Evolutionary conservation across 768 basidiomycete genomes (phyloP), one percentile per base, ranked within the genome.

Genomic region (Naganishia antarctica): DNA sequence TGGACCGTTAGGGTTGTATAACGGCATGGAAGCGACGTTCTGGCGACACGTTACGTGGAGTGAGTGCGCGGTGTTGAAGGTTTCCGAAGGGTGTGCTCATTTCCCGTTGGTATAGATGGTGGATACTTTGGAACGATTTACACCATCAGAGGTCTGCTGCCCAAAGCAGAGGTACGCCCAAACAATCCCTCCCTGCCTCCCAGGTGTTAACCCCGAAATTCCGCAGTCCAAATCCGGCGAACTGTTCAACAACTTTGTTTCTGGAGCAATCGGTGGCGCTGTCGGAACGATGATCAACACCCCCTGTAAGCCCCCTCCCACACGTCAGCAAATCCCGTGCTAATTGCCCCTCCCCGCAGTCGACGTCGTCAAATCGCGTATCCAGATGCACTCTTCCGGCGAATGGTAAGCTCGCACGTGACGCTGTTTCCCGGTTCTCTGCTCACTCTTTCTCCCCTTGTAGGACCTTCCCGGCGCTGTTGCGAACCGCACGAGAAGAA

Each of bases 11-110:
- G 68, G 66, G 15, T 34, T 70, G 64, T 64, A 66, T 63, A 85
- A 85, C 25, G 93, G 96, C 37, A 93, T 98, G 88, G 96, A 98
- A 75, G 84, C 91, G 13, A 98, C 94, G 1, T 94, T 97, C 80
- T 97, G 94, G 94, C 84, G 88, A 71, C 90, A 92, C 70, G 70
- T 90, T 31, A 87, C 85, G 83, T 93, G 89, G 90, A 90, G 53
- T 57, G 53, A 57, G 53, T 57, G 12, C 21, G 21, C 34, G n/a
- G n/a, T 3, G 23, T 25, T 28, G 11, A 9, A 16, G 18, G 13
- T n/a, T 23, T 34, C 13, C 32, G 25, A 5, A 44, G 32, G 46
- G 48, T 15, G 21, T 63, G 62, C 44, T 41, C 23, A 48, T 62
- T 13, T 7, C 37, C 70, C 41, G 59, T 69, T 31, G 49, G 3